Evolutionary conservation across 257 asterid genomes (phyloP).

Genomic region (Nicotiana obtusifolia): DNA sequence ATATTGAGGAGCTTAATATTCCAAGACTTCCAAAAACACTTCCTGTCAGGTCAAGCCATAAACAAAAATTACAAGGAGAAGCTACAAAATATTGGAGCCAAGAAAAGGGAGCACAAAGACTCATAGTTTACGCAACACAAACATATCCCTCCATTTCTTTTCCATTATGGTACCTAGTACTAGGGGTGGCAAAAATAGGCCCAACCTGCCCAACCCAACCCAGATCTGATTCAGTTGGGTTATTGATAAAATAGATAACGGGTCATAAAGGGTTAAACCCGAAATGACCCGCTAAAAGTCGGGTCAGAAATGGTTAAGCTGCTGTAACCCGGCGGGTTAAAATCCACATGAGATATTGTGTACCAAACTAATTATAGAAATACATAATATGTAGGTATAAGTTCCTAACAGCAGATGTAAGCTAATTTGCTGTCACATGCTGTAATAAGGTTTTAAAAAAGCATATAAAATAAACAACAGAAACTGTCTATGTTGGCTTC

Average conservation of each 20-base stretch:
- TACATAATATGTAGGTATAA: conserved; percentile 1
- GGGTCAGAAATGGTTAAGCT: no score
- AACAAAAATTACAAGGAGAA: not conserved
- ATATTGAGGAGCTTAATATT: not conserved
- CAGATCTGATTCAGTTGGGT: no score
- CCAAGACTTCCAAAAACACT: not conserved
- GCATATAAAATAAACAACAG: not conserved
- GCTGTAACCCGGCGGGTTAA: no score
- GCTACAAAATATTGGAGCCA: not conserved
- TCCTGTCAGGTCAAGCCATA: not conserved
- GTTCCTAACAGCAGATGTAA: not conserved
- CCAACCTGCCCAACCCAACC: no score
- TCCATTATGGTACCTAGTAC: not conserved
- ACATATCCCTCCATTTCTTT: not conserved
- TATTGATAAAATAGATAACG: no score
- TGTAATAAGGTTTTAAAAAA: not conserved
- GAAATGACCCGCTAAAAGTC: no score
- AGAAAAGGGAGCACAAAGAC: not conserved
- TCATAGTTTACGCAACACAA: not conserved
- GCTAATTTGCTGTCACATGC: not conserved
- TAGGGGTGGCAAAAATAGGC: no score
- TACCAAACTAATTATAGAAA: not conserved
- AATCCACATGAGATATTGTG: not conserved
- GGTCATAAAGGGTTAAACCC: no score
- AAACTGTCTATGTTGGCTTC: not conserved